Percentiles rank a stretch among this genome's conserved stretches.
Evolutionary conservation across 768 basidiomycete species (phyloP).

Genomic region (Leccinum imitatum): DNA sequence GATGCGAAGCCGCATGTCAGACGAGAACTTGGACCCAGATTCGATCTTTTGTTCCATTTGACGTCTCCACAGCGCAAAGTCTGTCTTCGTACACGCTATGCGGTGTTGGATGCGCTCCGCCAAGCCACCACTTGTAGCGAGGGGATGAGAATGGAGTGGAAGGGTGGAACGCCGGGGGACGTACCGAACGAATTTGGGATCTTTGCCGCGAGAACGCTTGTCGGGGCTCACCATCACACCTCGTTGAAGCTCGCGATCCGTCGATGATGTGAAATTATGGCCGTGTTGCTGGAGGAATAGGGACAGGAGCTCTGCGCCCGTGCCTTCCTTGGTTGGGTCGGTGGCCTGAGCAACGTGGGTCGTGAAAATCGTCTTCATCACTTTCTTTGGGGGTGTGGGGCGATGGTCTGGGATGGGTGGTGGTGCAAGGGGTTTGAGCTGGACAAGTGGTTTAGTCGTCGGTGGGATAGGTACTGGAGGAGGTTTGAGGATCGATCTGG

Average conservation of each 20-base stretch:
- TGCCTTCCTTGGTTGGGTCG: slow-evolving; percentile 50
- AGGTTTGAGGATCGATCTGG: slow-evolving; percentile 28
- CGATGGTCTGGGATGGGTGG: slow-evolving; percentile 26
- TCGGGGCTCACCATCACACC: slow-evolving; percentile 60
- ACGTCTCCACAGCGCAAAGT: slow-evolving; percentile 52
- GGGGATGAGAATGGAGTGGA: neutral
- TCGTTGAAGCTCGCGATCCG: slow-evolving; percentile 41
- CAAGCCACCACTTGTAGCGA: slow-evolving; percentile 49
- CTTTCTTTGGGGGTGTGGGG: slow-evolving; percentile 31
- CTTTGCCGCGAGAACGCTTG: slow-evolving; percentile 46
- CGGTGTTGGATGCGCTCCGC: slow-evolving; percentile 49
- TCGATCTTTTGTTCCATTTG: slow-evolving; percentile 42
- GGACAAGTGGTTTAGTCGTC: slow-evolving; percentile 11
- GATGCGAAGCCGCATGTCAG: slow-evolving; percentile 47
- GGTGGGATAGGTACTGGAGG: slow-evolving; percentile 23
- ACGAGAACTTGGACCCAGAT: slow-evolving; percentile 29
- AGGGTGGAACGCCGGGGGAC: slow-evolving; percentile 13
- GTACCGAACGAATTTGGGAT: slow-evolving; percentile 48
- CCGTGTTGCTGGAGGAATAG: slow-evolving; percentile 52
- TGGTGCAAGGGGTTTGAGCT: slow-evolving; percentile 28
- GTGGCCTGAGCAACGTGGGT: slow-evolving; percentile 53
- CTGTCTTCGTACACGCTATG: slow-evolving; percentile 44
- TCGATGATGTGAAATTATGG: slow-evolving; percentile 34
- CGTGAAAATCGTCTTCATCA: slow-evolving; percentile 48
- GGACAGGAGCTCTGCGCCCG: slow-evolving; percentile 50